Conservation (phyloP, 768 basidiomycete species). For the Mycena vulgaris region DNA sequence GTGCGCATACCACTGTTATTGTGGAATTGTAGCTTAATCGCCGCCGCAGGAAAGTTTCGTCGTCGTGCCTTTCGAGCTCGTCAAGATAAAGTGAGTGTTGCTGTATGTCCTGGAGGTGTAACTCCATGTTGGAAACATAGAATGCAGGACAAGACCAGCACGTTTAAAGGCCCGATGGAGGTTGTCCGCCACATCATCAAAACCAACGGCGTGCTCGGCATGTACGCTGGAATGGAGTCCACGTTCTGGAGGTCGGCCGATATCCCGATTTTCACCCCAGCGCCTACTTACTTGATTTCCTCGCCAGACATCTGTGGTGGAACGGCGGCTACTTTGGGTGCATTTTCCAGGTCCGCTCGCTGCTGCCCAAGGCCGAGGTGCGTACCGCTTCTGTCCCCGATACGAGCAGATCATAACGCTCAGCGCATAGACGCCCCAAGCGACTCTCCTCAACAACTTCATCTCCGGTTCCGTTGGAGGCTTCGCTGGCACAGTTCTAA, state of each 20-base stretch:
- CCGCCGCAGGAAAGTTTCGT: slow-evolving; percentile 84
- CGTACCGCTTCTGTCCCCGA: slow-evolving; percentile 35
- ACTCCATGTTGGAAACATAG: slow-evolving; percentile 51
- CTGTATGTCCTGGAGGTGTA: neutral
- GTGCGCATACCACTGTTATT: slow-evolving; percentile 46
- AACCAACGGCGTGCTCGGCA: slow-evolving; percentile 85
- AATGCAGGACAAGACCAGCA: slow-evolving; percentile 93
- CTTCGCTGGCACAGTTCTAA: slow-evolving; percentile 89
- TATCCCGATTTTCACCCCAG: no score
- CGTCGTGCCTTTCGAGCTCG: slow-evolving; percentile 96
- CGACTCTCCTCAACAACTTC: slow-evolving; percentile 90
- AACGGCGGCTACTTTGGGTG: slow-evolving; percentile 97
- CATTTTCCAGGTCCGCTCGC: slow-evolving; percentile 86
- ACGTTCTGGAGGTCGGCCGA: slow-evolving; percentile 95
- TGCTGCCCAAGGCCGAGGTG: slow-evolving; percentile 92
- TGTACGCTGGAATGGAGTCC: slow-evolving; percentile 96
- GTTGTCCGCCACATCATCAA: slow-evolving; percentile 86
- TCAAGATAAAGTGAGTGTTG: slow-evolving; percentile 81
- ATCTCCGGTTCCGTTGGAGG: slow-evolving; percentile 93
- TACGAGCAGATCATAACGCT: neutral
- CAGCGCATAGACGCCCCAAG: slow-evolving; percentile 68
- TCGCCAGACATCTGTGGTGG: slow-evolving; percentile 89
- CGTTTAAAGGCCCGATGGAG: slow-evolving; percentile 92
- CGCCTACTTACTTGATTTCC: no score
- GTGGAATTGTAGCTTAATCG: neutral